phyloP scores from a whole-genome alignment of 495 filamentous ascomycete species.

The Saxispiralis lemnorum region DNA sequence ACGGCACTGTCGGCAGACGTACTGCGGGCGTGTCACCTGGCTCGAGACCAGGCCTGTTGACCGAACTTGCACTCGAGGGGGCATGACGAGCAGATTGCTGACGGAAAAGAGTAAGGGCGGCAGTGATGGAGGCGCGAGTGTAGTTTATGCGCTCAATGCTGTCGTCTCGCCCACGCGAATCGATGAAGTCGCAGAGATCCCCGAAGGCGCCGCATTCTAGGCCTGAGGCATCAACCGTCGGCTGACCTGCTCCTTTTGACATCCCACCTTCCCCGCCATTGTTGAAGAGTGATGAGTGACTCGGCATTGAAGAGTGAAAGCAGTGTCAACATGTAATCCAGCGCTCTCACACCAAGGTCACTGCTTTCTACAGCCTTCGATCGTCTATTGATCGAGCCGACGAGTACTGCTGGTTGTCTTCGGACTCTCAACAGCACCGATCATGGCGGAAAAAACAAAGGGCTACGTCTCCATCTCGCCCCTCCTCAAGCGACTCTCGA shows the following conservation, averaged over 20 bases:
- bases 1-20: constrained; percentile 29
- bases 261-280: background rate
- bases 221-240: too few relatives aligned
- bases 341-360: too few relatives aligned
- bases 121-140: constrained; percentile 9
- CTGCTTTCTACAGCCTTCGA: background rate
- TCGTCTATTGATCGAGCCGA: too few relatives aligned
- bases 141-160: background rate
- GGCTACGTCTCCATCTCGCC: constrained; percentile 53
- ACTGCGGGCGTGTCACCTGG: background rate
- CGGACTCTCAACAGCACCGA: background rate
- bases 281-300: background rate
- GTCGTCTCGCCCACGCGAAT: too few relatives aligned
- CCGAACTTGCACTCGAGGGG: background rate
- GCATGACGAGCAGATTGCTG: constrained; percentile 2
- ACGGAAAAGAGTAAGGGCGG: background rate
- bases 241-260: too few relatives aligned
- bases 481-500: constrained; percentile 56
- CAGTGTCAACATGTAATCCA: too few relatives aligned
- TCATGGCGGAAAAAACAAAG: background rate
- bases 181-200: too few relatives aligned
- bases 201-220: too few relatives aligned
- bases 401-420: too few relatives aligned
- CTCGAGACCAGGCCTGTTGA: background rate
- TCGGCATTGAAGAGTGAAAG: too few relatives aligned